Evolutionary conservation across 768 basidiomycete genomes (phyloP).

Genomic region (Hortiboletus flavorubellus): DNA sequence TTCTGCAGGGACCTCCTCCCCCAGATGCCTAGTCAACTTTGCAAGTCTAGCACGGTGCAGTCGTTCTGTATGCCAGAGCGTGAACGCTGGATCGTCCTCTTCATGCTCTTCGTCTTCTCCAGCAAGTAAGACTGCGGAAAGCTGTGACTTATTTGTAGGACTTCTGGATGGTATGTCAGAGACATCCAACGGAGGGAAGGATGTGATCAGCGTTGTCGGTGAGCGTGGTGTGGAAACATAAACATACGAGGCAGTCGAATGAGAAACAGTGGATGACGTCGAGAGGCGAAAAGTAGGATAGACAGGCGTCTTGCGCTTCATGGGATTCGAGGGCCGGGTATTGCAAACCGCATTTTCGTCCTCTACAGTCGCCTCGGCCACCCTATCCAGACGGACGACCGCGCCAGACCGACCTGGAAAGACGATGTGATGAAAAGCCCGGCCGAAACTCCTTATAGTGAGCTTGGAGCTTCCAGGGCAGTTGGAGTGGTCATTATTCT

Average conservation of each 20-base stretch:
- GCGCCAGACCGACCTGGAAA: background rate
- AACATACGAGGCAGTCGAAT: background rate
- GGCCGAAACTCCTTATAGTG: slow-evolving; percentile 39
- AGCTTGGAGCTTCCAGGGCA: slow-evolving; percentile 34
- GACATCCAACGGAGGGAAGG: slow-evolving; percentile 11
- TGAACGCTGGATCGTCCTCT: slow-evolving; percentile 3
- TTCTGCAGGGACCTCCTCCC: slow-evolving; percentile 38
- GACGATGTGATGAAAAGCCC: slow-evolving; percentile 39
- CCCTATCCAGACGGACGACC: background rate
- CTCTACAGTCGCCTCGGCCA: background rate
- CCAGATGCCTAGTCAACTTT: slow-evolving; percentile 37
- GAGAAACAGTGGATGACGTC: background rate
- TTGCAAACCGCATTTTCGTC: background rate
- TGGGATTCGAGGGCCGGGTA: background rate
- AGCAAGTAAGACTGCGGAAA: slow-evolving; percentile 13
- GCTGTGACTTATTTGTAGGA: slow-evolving; percentile 9
- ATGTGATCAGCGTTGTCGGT: slow-evolving; percentile 2
- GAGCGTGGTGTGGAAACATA: background rate
- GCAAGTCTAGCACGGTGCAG: slow-evolving; percentile 31
- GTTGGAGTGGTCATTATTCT: slow-evolving; percentile 19
- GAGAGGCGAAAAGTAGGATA: background rate
- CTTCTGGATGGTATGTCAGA: slow-evolving; percentile 11
- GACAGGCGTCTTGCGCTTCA: background rate
- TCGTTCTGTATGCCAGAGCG: slow-evolving; percentile 19
- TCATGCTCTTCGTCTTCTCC: slow-evolving; percentile 1